Base-by-base conservation (phyloP, 306 rosid genomes). In the Comarum palustre region DNA sequence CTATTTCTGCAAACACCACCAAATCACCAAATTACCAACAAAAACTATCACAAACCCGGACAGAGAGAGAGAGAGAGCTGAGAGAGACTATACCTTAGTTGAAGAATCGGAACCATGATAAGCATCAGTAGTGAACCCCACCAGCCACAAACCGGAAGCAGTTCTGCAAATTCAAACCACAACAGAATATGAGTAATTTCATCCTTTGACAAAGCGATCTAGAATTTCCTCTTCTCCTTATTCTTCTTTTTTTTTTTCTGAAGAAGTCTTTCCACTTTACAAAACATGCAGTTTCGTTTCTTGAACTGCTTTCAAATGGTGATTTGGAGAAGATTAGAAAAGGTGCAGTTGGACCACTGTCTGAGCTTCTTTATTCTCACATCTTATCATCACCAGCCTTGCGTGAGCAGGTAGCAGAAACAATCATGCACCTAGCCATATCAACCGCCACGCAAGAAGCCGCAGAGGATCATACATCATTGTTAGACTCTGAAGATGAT, bases 91-190 rank as follows among this genome's bases (percentile, higher is more conserved):
- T 6, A 89, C 99, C 99, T 91, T 91, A 8, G 90, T 50, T 15
- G 90, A 83, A 73, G 93, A 73, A 64, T 91, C 96, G 19, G 90
- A 75, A 13, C 78, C 77, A 48, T 86, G 84, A 51, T 84, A 91
- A 62, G 91, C 75, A 61, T 94, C 97, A 0, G 93, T 93, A 19
- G 89, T 82, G 24, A 78, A 52, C 66, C 99, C 99, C 55, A 87
- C 96, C 78, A 94, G 58, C 99, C 99, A 94, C 60, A 91, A 83
- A 24, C 96, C 99, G 99, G 76, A 91, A 94, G 77, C 79, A 84
- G 63, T 36, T 32, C 99, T 94, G 88, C 45, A 79, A 85, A 52
- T 55, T 42, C 54, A 71, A 24, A 39, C 24, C 66, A 71, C 24
- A 39, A 38, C 10, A 66, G 68, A 66, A 10, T 54, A 4, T 20